phyloP scores from a whole-genome alignment of 2,329 filamentous ascomycete genomes.

The Lachnellula hyalina region DNA sequence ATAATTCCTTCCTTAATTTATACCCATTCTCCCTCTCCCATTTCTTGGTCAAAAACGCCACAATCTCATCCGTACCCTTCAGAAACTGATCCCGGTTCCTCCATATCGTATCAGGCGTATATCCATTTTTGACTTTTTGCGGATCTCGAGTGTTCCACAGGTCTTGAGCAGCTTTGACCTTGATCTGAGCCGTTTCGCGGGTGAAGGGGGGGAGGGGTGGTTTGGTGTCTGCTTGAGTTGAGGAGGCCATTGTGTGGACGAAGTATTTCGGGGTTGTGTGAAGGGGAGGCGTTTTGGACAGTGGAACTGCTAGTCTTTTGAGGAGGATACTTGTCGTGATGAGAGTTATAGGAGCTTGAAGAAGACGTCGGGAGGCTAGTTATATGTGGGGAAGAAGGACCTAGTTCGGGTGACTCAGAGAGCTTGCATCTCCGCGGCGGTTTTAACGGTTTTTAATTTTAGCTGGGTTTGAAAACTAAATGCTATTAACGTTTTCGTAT shows the following conservation, averaged over 20 bases:
- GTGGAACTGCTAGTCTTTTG: not conserved
- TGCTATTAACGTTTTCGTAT: no score
- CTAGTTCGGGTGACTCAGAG: not conserved
- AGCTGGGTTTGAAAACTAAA: no score
- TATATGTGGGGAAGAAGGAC: not conserved
- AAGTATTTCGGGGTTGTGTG: not conserved
- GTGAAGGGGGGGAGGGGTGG: conserved; percentile 68
- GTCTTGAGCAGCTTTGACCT: conserved; percentile 81
- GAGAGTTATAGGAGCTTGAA: not conserved
- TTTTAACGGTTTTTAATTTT: no score
- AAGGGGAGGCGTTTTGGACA: not conserved
- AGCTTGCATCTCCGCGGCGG: not conserved
- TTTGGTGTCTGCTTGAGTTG: conserved; percentile 3
- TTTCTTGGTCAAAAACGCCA: conserved; percentile 63
- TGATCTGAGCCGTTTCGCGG: conserved; percentile 61
- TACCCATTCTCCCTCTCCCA: conserved; percentile 71
- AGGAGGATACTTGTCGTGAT: not conserved
- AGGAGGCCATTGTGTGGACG: not conserved
- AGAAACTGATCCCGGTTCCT: conserved; percentile 71
- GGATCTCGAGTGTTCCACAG: conserved; percentile 76
- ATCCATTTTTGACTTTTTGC: conserved; percentile 59
- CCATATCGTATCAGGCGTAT: conserved; percentile 75
- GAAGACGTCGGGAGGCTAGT: not conserved
- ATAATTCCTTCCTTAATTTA: conserved; percentile 75
- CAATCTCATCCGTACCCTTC: conserved; percentile 61